Evolutionary conservation across 108 stramenopile species (phyloP), one percentile per base, ranked within the genome.

Genomic region (Nitzschia inconspicua): DNA sequence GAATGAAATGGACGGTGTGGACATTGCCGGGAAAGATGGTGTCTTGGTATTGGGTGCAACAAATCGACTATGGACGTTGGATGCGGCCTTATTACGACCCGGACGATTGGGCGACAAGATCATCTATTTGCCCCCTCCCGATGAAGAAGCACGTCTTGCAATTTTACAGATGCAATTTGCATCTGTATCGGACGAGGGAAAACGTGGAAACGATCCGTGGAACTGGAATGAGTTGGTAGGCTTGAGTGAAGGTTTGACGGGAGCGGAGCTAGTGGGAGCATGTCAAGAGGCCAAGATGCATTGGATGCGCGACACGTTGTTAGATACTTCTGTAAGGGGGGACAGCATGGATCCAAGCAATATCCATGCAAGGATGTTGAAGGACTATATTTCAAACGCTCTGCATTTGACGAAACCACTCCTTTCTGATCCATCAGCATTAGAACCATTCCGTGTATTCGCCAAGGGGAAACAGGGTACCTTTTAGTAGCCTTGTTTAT

Each of bases 1-100:
- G 47, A 97, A 97, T 48, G 96, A 97, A 78, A 98, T 98, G 95
- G 98, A 99, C 70, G 98, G 98, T 2, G 88, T 98, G 24, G 82
- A 87, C 63, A 80, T 71, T 31, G 47, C 54, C 4, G 75, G 43
- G 0, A 56, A 63, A 14, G 95, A 95, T 86, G 92, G 97, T 55
- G 76, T 97, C 48, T 35, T 99, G 29, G 93, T 98, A 13, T 37
- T 91, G 50, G 89, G 75, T 26, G 89, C 89, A 11, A 91, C 89
- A 13, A 91, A 91, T 54, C 72, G 83, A 13, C 89, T 84, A 8
- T 87, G 84, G 86, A 88, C 83, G 56, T 57, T 91, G 27, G 89
- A 91, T 54, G 74, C 72, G 29, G 89, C 89, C 3, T 71, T 91
- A 42, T 28, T 91, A 16, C 74, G 89, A 48, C 80, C 89, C 3